Base-by-base conservation (phyloP, 306 rosid species). In the Cucurbita maxima region DNA sequence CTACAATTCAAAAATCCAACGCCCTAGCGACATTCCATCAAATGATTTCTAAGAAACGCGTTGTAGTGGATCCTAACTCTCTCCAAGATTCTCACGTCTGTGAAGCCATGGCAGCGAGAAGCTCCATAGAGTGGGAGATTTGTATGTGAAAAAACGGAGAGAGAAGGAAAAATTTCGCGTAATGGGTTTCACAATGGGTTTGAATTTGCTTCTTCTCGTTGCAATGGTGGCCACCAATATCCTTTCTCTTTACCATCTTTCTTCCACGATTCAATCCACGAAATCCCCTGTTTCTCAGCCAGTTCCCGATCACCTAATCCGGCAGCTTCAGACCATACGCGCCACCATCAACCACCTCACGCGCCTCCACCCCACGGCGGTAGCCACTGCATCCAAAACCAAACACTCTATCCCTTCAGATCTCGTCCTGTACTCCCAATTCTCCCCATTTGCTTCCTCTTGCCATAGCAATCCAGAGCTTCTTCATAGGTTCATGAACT, bases 191-290 rank as follows among this genome's bases (percentile, higher is more conserved):
- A 84, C 95, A 10, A 94, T 94, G 99, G 87, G 87, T 25, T 78
- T 91, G 16, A 94, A 94, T 79, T 36, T 94, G 7, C 77, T 94
- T 14, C 97, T 94, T 47, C 82, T 94, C 4, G 8, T 91, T 37
- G 97, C 97, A 34, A 94, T 94, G 99, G 99, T 90, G 58, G 97
- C 96, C 77, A 89, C 99, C 77, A 94, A 91, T 86, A 91, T 94
- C 6, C 87, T 94, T 76, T 94, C 97, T 8, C 92, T 94, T 60
- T 94, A 94, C 83, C 97, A 94, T 56, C 92, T 94, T 60, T 86
- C 99, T 8, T 80, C 99, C 76, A 86, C 90, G 1, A 67, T 85
- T 76, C 92, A 86, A 51, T 73, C 88, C 40, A 80, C 89, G 4
- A 88, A 81, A 50, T 76, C 89, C 43, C 82, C 96, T 0, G 57